Evolutionary conservation across 805 yeast genomes (phyloP), one percentile per base, ranked within the genome.

Genomic region (Pichia scutulata): DNA sequence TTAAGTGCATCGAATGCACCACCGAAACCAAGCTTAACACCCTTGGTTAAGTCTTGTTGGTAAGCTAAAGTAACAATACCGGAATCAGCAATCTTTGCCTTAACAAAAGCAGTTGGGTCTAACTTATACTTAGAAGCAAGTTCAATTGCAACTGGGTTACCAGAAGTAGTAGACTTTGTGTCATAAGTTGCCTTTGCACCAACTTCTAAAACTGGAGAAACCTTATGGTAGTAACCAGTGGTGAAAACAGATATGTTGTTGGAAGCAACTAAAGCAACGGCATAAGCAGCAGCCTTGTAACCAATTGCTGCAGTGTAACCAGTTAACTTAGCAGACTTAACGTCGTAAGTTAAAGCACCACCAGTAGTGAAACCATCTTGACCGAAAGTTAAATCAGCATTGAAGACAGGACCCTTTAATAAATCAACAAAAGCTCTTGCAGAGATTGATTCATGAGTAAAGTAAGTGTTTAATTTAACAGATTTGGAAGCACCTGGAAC

Each of bases 181-280:
- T 89, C 96, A 82, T 92, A 88, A 60, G 93, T 83, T 65, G 97
- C 96, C 80, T 87, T 90, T 66, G 97, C 96, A 77, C 97, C 99
- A 64, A 89, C 96, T 81, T 93, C 97, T 62, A 92, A 88, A 62
- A 76, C 72, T 59, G 95, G 87, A 63, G 89, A 81, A 57, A 93
- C 95, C 73, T 81, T 86, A 84, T 93, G 97, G 89, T 82, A 93
- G 83, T 90, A 89, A 62, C 96, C 92, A 62, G 97, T 97, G 55
- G 95, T 77, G 79, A 86, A 87, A 63, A 89, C 83, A 55, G 89
- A 81, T 68, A 90, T 79, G 80, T 89, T 87, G 77, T 84, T 80
- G 68, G 88, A 78, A 63, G 93, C 89, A 58, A 88, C 77, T 59
- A 89, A 81, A 57, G 96, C 87, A 54, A 89, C 80, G 55, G 95